Evolutionary conservation across 768 basidiomycete genomes (phyloP), one percentile per base, ranked within the genome.

Genomic region (Russula sp.): DNA sequence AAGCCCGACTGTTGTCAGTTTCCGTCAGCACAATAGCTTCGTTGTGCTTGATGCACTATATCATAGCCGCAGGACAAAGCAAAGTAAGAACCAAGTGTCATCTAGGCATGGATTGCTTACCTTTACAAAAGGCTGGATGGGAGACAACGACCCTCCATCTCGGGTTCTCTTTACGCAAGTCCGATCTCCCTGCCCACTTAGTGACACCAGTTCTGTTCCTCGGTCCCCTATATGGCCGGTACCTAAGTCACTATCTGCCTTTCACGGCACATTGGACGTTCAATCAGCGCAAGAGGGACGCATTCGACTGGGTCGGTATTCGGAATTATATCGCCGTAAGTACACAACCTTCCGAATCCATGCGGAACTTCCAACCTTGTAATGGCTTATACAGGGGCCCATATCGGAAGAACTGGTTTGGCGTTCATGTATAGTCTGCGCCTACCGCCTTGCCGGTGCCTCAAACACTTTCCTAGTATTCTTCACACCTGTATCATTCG

Each of bases 381-480:
- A 5, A 14, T 59, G 34, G 10, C 29, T 35, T 61, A n/a, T 48
- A n/a, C 53, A 94, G 93, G 94, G 81, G 4, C 96, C 96, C 0
- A 73, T 94, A 38, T 95, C 95, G 0, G 96, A 99, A 75, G 96
- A 98, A 73, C 60, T 97, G 29, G 90, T 92, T 8, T 98, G 97
- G 71, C 79, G 97, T 32, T 85, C 90, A 0, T 94, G 92, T 70
- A 80, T 96, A 34, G 76, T 97, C 20, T 76, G 86, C 2, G 79
- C 85, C 8, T 88, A 90, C 66, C 78, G 84, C 58, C 79, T 96
- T 54, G 81, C 86, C 0, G 83, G 83, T 18, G 77, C 78, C 2
- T 79, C 82, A 0, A 77, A 66, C 25, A 69, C 62, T 45, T 77
- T 78, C 39, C 85, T 95, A 79, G 81, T 97, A 52, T 89, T 92